These are phyloP conservation scores for Phanerochaete sordida DNA, from an alignment of 768 basidiomycete genomes.

Conservation along the genomic window DNA sequence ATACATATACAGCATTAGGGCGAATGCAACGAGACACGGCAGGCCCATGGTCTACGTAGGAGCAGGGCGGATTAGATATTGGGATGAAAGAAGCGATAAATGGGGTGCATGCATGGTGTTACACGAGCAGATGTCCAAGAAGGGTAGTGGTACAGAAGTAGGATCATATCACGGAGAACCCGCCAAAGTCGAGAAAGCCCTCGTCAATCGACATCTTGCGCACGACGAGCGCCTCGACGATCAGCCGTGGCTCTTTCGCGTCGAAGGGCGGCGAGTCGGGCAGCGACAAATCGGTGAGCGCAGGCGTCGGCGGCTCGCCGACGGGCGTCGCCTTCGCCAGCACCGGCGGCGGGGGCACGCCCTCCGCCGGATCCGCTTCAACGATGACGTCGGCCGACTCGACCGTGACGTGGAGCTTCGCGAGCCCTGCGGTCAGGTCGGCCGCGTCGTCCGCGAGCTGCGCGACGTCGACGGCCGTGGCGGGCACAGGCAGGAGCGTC, in stretches of 20 bases:
- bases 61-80: too few species aligned
- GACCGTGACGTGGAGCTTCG: constrained; percentile 31
- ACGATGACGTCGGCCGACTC: constrained; percentile 15
- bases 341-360: constrained; percentile 23
- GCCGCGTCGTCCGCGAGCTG: constrained; percentile 22
- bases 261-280: constrained; percentile 13
- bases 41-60: too few species aligned
- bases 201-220: constrained; percentile 76
- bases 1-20: too few species aligned
- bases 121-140: not conserved
- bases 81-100: too few species aligned
- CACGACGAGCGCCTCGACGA: constrained; percentile 79
- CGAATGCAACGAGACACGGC: too few species aligned
- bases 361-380: constrained; percentile 12
- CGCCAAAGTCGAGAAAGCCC: constrained; percentile 68
- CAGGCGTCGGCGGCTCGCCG: constrained; percentile 4
- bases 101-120: not conserved
- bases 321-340: not conserved
- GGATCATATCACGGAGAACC: constrained; percentile 17
- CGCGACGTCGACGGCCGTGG: constrained; percentile 23
- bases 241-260: constrained; percentile 48
- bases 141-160: not conserved
- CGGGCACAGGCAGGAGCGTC: not conserved
- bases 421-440: constrained; percentile 29
- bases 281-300: too few species aligned